Evolutionary conservation across 2,329 filamentous ascomycete species (phyloP), one percentile per base, ranked within the genome.

Genomic region (Dryadomyces quercus-mongolicae): DNA sequence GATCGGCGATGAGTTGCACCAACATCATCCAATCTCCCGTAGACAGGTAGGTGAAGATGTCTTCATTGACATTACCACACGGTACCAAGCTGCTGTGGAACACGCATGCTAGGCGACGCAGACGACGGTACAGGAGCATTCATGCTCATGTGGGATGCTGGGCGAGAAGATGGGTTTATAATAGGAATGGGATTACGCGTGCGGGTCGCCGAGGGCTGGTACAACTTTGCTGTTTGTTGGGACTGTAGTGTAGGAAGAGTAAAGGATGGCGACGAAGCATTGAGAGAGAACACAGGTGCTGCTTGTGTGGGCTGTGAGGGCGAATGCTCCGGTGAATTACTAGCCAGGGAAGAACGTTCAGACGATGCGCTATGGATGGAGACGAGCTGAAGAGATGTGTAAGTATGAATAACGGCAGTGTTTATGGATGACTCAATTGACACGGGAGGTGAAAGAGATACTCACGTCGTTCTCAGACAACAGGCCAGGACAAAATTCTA

Each of bases 151-250:
- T 93, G 90, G 55, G 92, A 96, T 62, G 81, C 87, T 2, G 54
- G 93, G 6, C 59, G 59, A 5, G 57, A 58, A 2, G 57, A 57
- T 20, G 59, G 93, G 76, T 98, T 95, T 71, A 97, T 88, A 68
- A 98, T 98, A 56, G 92, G 92, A 62, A 97, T 97, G 65, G 93
- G 89, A 70, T 96, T 97, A 70, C 90, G 88, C 56, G 86, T 82
- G 62, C 93, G 88, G 60, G 91, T 88, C 58, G 91, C 88, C 58
- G 91, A 79, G 57, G 91, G 89, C 75, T 96, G 92, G 71, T 95
- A 89, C 59, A 94, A 77, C 74, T 95, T 96, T 63, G 70, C 82
- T 58, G 72, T 70, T 57, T 76, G 81, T 63, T 82, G 85, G 68
- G 72, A 76, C 64, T 86, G 83, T 70, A 80, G 86, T 62, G 76